These are phyloP conservation scores for Trichoderma koningiopsis DNA, from an alignment of 2,329 filamentous ascomycete genomes.

Conservation along the genomic window DNA sequence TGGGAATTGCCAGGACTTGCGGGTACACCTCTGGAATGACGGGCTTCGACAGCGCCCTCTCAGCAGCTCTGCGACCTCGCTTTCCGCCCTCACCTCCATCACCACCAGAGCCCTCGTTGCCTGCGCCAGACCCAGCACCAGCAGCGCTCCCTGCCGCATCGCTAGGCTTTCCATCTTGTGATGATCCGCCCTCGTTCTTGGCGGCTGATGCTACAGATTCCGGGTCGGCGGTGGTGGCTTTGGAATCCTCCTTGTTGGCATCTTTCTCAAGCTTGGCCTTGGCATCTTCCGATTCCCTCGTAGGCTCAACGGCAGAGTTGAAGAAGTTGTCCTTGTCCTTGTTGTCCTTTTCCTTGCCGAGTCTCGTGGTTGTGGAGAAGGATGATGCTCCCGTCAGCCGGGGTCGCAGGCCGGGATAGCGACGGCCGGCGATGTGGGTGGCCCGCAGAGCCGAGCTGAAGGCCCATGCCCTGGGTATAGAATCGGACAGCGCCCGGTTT, in stretches of 20 bases:
- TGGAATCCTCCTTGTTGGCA: conserved; percentile 52
- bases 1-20: conserved; percentile 95
- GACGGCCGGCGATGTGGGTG: conserved; percentile 38
- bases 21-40: conserved; percentile 93
- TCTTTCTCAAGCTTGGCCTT: conserved; percentile 54
- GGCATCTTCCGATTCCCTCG: conserved; percentile 54
- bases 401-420: conserved; percentile 36
- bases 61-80: conserved; percentile 70
- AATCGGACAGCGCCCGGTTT: conserved; percentile 32
- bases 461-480: conserved; percentile 35
- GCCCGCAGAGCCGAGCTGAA: conserved; percentile 34
- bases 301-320: conserved; percentile 49
- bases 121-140: conserved; percentile 51
- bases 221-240: conserved; percentile 41
- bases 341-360: conserved; percentile 45
- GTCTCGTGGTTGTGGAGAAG: conserved; percentile 42
- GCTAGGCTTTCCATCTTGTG: conserved; percentile 55
- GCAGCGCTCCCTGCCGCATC: conserved; percentile 52
- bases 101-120: conserved; percentile 57
- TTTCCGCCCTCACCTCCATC: conserved; percentile 60
- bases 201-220: conserved; percentile 42
- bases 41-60: conserved; percentile 81
- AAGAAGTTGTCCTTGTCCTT: conserved; percentile 54
- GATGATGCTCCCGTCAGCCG: conserved; percentile 36
- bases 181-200: conserved; percentile 44